Evolutionary conservation across 2,329 filamentous ascomycete species (phyloP), one percentile per base, ranked within the genome.

Genomic region (Colletotrichum plurivorum): DNA sequence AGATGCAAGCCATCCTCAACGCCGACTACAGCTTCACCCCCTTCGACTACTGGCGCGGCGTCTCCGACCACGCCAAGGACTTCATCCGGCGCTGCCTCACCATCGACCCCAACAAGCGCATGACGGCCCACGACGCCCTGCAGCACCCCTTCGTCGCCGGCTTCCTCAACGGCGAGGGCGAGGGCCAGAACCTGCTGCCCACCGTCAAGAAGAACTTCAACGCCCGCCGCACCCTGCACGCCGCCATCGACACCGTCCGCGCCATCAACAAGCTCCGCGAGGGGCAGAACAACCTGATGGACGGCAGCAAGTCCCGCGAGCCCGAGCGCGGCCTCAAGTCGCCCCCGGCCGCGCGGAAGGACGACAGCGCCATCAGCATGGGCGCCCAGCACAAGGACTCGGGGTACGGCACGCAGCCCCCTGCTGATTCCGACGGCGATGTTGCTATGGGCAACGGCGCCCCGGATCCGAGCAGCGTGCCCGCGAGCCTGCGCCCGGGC

Each of bases 1-100:
- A 99, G 84, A 98, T 99, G 95, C 95, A 98, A 84, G 96, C 96
- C 75, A 99, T 99, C 78, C 89, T 98, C 65, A 93, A 94, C 71
- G 96, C 96, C 69, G 95, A 98, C 84, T 99, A 98, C 85, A 93
- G 90, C 77, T 99, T 98, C 81, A 95, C 94, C 4, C 96, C 96
- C 1, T 83, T 93, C 71, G 95, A 98, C 79, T 98, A 98, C 86
- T 99, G 96, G 96, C 93, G 95, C 71, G 94, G 94, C 70, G 95
- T 99, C 71, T 97, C 94, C 25, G 87, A 91, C 60, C 88, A 90
- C 56, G 93, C 95, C 49, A 93, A 97, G 76, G 93, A 97, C 74
- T 99, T 99, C 81, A 97, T 99, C 83, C 90, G 92, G 74, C 88
- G 90, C 72, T 99, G 96, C 78, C 86, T 99, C 63, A 98, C 96